phyloP scores from a whole-genome alignment of 768 basidiomycete genomes.

The Leucocoprinus leucothites region DNA sequence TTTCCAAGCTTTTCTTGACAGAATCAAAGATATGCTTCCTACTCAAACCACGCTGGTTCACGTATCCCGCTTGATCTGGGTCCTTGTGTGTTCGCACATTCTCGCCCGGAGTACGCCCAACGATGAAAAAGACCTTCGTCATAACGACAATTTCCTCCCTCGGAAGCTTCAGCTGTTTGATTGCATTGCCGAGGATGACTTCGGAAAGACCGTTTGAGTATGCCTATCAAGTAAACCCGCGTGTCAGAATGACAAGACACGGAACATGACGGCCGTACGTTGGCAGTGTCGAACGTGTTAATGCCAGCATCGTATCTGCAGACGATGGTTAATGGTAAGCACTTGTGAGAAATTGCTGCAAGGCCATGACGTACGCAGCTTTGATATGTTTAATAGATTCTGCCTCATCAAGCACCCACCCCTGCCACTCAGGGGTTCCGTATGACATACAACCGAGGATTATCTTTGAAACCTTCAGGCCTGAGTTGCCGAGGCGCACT shows the following conservation, averaged over 20 bases:
- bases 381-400: constrained; percentile 49
- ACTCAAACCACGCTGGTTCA: constrained; percentile 49
- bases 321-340: not conserved
- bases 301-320: constrained; percentile 56
- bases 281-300: no score
- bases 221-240: constrained; percentile 32
- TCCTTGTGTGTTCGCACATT: constrained; percentile 19
- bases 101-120: no score
- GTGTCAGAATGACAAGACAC: not conserved
- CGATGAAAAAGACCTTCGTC: constrained; percentile 52
- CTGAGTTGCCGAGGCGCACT: constrained; percentile 52
- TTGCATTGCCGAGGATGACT: constrained; percentile 64
- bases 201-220: constrained; percentile 71
- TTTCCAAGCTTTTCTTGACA: no score
- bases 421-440: constrained; percentile 49
- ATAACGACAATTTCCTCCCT: constrained; percentile 77
- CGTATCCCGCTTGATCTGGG: constrained; percentile 42
- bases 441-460: constrained; percentile 60
- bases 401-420: constrained; percentile 43
- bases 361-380: constrained; percentile 17
- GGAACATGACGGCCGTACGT: constrained; percentile 22
- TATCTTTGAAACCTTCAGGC: constrained; percentile 63
- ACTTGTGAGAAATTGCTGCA: not conserved
- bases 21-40: no score
- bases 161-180: constrained; percentile 61